Base-by-base conservation (phyloP, 495 filamentous ascomycete species). In the Copromyces sp. region DNA sequence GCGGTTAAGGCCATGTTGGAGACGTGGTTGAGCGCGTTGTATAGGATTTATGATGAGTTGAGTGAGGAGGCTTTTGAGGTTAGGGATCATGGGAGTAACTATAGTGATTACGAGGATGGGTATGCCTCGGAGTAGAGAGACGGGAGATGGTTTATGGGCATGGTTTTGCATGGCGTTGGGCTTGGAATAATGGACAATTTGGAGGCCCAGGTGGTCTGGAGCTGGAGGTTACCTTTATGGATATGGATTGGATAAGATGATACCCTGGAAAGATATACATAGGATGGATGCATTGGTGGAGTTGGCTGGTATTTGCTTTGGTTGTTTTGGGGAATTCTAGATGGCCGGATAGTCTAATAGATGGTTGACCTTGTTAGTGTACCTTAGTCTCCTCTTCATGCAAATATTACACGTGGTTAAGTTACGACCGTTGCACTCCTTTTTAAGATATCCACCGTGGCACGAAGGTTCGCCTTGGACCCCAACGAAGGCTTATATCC, bases 11-110 rank as follows among this genome's bases (percentile, higher is more conserved):
- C 35, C 7, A 84, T 83, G 80, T 80, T 86, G 69, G 82, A 83
- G 53, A 79, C 78, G 69, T 86, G 84, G 84, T 72, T 86, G 69
- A 68, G 77, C 38, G 81, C 84, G 29, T 68, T 86, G n/a, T 83
- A 83, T 29, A 61, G 70, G 20, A 75, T 86, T 35, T 83, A 85
- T 39, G 81, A 83, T 41, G 61, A 69, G 9, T 35, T 81, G 39
- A 72, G 74, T 2, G 74, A 71, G 20, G 68, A 65, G 4, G 59
- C 65, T 3, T 65, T 65, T 37, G 53, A 61, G n/a, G 71, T 5
- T 2, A 14, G 20, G 68, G n/a, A 9, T 70, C 35, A 16, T 11
- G 75, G 70, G 20, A 74, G 75, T 69, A 72, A 77, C 16, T 75
- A 76, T 47, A 71, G 47, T 3, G 74, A 39, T 11, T 70, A 73